Base-by-base conservation (phyloP, 192 early-diverging fungal genomes). In the Gigaspora rosea region DNA sequence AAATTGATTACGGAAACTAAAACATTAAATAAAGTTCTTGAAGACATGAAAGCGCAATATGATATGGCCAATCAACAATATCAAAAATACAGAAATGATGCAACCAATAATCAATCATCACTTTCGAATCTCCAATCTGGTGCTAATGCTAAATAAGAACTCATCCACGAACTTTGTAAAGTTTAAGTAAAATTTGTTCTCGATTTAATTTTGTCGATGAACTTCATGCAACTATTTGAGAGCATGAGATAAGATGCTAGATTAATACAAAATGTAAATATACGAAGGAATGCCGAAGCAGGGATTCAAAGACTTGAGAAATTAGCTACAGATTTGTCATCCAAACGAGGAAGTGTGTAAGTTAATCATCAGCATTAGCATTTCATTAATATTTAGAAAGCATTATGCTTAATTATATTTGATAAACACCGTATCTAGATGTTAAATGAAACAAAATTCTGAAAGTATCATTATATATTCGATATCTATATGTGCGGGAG, bases 181-280 rank as follows among this genome's bases (percentile, higher is more conserved):
- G 48, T 41, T 32, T 67, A 41, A 67, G 65, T 41, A 67, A 67
- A 67, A 32, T 67, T 67, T 33, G 27, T 41, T 67, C 36, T 67
- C 36, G 36, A n/a, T 67, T 67, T 49, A 67, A 67, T 32, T 67
- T 67, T 67, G 65, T 35, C 13, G 65, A 67, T 46, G 65, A 67
- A 32, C 65, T 67, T 67, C 27, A 67, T 67, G 65, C 65, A 49
- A 67, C 48, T 41, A 41, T 67, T n/a, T 49, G 65, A 67, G 41
- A 67, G 27, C 18, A 41, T 67, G 65, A 41, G 36, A 27, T 6
- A 41, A 33, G 65, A 67, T 7, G 65, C 36, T 46, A 67, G 36
- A 67, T 16, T 33, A 41, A 18, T 67, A 20, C 27, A 6, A 67
- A 67, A 67, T 22, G n/a, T 33, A 46, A 67, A 32, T 67, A 10